phyloP scores from a whole-genome alignment of 2,329 filamentous ascomycete species.

The Verticillium nonalfalfae region DNA sequence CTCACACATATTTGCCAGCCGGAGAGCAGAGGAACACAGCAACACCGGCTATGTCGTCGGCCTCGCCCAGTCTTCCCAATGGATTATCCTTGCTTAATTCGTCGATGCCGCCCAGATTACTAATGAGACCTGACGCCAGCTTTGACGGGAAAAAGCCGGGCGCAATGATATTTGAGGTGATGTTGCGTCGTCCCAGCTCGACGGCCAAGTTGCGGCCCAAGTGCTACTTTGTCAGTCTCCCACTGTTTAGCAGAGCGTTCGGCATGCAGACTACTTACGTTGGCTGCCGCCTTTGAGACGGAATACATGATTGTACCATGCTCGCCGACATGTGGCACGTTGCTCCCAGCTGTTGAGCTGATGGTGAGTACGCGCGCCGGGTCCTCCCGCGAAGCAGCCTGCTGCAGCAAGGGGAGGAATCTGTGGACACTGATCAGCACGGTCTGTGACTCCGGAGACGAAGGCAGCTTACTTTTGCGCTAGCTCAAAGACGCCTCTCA shows the following conservation, averaged over 20 bases:
- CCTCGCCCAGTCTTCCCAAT: conserved; percentile 45
- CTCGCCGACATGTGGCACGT: conserved; percentile 51
- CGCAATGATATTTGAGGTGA: conserved; percentile 61
- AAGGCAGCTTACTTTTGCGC: conserved; percentile 44
- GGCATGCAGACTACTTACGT: conserved; percentile 16
- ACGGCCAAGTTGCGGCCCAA: conserved; percentile 57
- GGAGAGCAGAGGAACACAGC: conserved; percentile 51
- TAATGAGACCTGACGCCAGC: conserved; percentile 60
- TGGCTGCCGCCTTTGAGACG: conserved; percentile 60
- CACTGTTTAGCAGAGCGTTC: neutral
- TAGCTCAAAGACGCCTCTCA: conserved; percentile 64
- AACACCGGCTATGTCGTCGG: conserved; percentile 55
- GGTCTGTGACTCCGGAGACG: too few relatives aligned
- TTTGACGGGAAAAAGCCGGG: conserved; percentile 66
- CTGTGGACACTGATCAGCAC: conserved; percentile 6
- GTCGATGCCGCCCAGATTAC: conserved; percentile 49
- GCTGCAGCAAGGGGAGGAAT: conserved; percentile 38
- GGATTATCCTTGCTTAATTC: conserved; percentile 43
- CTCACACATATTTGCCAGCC: conserved; percentile 42
- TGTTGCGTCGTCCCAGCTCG: conserved; percentile 58
- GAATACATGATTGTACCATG: conserved; percentile 61
- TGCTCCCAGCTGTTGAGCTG: conserved; percentile 59
- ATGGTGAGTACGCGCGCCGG: conserved; percentile 61
- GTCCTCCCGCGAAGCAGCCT: conserved; percentile 22
- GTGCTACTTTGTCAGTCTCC: conserved; percentile 36